A percentile compares a stretch with the other conserved stretches of the same genome.
Evolutionary conservation across 2,329 filamentous ascomycete genomes (phyloP).

Genomic region (Talaromyces sp.): DNA sequence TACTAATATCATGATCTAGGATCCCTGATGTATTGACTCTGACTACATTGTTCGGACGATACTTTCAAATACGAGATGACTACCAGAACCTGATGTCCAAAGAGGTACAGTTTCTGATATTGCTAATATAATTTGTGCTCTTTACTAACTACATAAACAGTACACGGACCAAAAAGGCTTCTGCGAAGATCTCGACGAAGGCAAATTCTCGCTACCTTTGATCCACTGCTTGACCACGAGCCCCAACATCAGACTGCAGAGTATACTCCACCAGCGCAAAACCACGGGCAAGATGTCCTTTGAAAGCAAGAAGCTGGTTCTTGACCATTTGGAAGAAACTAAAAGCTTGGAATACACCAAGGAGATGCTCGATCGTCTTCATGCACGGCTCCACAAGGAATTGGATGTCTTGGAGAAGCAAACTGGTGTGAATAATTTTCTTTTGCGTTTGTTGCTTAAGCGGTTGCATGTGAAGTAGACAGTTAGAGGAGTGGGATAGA

Average conservation of each 20-base stretch:
- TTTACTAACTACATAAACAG: not conserved
- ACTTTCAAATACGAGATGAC: constrained; percentile 21
- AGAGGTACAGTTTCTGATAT: not conserved
- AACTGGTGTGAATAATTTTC: not conserved
- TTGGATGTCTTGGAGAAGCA: not conserved
- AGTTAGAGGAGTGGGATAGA: not conserved
- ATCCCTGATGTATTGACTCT: constrained; percentile 13
- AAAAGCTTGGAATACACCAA: not conserved
- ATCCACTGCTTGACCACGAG: constrained; percentile 13
- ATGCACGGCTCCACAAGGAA: not conserved
- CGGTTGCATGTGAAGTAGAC: not conserved
- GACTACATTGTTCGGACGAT: constrained; percentile 15
- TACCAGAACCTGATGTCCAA: constrained; percentile 16
- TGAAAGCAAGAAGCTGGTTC: not conserved
- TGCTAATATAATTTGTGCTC: not conserved
- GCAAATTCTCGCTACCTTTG: constrained; percentile 32
- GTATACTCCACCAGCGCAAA: not conserved
- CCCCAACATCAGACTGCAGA: not conserved
- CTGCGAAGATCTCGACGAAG: constrained; percentile 36
- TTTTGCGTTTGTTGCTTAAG: not conserved
- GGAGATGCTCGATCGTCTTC: not conserved
- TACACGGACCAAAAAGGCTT: constrained; percentile 32
- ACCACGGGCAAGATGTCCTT: not conserved
- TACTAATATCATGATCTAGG: constrained; percentile 1
- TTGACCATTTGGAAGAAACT: not conserved